Conservation (phyloP, 2,329 filamentous ascomycete genomes). For the Cladosporium velox region DNA sequence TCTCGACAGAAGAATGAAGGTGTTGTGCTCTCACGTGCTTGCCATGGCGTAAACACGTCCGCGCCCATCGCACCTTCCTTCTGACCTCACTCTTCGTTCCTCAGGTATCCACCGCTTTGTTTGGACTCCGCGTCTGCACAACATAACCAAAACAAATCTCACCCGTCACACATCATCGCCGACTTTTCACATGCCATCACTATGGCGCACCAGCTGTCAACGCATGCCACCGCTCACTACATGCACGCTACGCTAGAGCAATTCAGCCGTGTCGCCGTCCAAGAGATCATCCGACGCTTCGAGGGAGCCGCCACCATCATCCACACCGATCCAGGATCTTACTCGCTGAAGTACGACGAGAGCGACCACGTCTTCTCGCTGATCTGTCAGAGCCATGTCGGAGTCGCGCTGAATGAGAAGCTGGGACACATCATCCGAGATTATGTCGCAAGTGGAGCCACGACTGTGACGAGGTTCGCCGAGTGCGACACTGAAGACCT, state of each 20-base stretch:
- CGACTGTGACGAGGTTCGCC: conserved; percentile 24
- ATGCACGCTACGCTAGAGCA: conserved; percentile 33
- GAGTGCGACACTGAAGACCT: conserved; percentile 28
- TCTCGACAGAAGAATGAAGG: not conserved
- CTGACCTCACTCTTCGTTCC: conserved; percentile 3
- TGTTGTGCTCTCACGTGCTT: not conserved
- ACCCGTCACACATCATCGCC: not conserved
- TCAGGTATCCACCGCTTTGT: not conserved
- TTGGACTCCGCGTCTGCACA: not conserved
- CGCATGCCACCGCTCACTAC: conserved; percentile 22
- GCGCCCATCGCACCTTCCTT: not conserved
- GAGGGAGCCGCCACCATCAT: conserved; percentile 28
- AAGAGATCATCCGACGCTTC: conserved; percentile 9
- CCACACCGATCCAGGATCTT: conserved; percentile 30
- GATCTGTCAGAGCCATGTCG: not conserved
- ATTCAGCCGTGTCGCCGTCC: conserved; percentile 27
- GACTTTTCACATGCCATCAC: not conserved
- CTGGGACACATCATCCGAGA: not conserved
- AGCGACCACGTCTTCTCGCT: conserved; percentile 13
- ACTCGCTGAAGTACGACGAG: conserved; percentile 8
- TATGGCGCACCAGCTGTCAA: not conserved
- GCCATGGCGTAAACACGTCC: not conserved
- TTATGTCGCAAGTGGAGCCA: conserved; percentile 6
- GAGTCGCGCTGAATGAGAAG: not conserved
- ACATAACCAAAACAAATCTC: not conserved